These are phyloP conservation scores for Cucurbita argyrosperma DNA, from an alignment of 306 rosid species.

Conservation along the genomic window DNA sequence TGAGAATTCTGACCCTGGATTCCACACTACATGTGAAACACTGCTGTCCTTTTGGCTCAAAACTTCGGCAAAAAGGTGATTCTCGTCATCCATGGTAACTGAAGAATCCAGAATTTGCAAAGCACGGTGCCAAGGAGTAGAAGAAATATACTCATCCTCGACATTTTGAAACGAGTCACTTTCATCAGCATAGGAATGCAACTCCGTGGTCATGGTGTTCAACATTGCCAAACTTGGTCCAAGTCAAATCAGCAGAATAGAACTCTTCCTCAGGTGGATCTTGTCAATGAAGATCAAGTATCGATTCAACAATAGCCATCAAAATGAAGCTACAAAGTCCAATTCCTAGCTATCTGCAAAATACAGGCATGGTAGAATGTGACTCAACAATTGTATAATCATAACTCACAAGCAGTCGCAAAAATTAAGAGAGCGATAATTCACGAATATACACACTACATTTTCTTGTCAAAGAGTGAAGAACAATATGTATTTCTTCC, in stretches of 20 bases:
- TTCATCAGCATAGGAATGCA: slow-evolving; percentile 89
- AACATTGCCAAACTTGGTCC: slow-evolving; percentile 71
- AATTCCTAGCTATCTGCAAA: background rate
- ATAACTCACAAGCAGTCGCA: background rate
- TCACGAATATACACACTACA: background rate
- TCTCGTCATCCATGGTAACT: slow-evolving; percentile 43
- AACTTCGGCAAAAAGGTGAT: slow-evolving; percentile 58
- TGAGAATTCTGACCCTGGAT: slow-evolving; percentile 80
- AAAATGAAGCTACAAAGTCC: background rate
- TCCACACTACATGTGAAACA: slow-evolving; percentile 57
- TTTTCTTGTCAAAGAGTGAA: too few species aligned
- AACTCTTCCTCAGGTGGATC: slow-evolving; percentile 80
- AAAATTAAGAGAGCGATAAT: background rate
- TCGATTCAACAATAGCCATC: slow-evolving; percentile 63
- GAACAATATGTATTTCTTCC: too few species aligned
- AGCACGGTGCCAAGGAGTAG: slow-evolving; percentile 88
- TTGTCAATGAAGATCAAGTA: slow-evolving; percentile 55
- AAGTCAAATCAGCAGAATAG: slow-evolving; percentile 56
- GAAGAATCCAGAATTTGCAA: slow-evolving; percentile 63
- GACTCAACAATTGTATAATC: background rate
- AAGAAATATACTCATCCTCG: slow-evolving; percentile 74
- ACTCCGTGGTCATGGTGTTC: slow-evolving; percentile 65
- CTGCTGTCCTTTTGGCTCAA: slow-evolving; percentile 50
- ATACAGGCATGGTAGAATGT: background rate
- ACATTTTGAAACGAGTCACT: slow-evolving; percentile 79